phyloP scores from a whole-genome alignment of 768 basidiomycete species.

The Grammothele lineata region DNA sequence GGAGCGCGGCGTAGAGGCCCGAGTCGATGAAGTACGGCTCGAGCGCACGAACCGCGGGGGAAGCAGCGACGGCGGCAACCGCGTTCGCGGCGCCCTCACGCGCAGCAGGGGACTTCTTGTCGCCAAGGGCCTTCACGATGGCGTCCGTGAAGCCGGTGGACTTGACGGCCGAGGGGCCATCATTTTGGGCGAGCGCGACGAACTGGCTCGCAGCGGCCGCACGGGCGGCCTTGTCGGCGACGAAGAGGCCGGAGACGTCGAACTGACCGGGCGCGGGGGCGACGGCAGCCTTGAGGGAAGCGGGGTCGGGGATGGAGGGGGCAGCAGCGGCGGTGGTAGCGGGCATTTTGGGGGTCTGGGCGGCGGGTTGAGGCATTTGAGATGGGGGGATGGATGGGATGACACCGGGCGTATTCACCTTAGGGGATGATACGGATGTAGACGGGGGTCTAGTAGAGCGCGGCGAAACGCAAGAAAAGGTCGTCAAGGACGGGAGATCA shows the following conservation, averaged over 20 bases:
- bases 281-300: slow-evolving; percentile 63
- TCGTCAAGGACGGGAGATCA: slow-evolving; percentile 56
- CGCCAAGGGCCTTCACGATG: slow-evolving; percentile 77
- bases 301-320: slow-evolving; percentile 55
- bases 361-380: slow-evolving; percentile 10
- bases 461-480: slow-evolving; percentile 31
- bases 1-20: slow-evolving; percentile 79
- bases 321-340: slow-evolving; percentile 67
- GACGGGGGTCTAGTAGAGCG: slow-evolving; percentile 37
- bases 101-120: slow-evolving; percentile 92
- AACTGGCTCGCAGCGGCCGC: slow-evolving; percentile 66
- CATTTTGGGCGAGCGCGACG: slow-evolving; percentile 74
- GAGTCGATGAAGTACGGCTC: slow-evolving; percentile 87
- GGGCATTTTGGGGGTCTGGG: slow-evolving; percentile 69
- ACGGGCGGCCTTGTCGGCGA: slow-evolving; percentile 80
- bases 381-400: neutral
- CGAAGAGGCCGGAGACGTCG: slow-evolving; percentile 75
- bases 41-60: slow-evolving; percentile 74
- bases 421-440: slow-evolving; percentile 18
- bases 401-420: slow-evolving; percentile 18
- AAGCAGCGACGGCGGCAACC: slow-evolving; percentile 56
- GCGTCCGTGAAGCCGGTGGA: slow-evolving; percentile 69
- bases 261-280: slow-evolving; percentile 56
- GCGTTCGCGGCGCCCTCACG: slow-evolving; percentile 85
- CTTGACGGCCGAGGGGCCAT: slow-evolving; percentile 74